Base-by-base conservation (phyloP, 495 filamentous ascomycete genomes). In the Penicillium egyptiacum region DNA sequence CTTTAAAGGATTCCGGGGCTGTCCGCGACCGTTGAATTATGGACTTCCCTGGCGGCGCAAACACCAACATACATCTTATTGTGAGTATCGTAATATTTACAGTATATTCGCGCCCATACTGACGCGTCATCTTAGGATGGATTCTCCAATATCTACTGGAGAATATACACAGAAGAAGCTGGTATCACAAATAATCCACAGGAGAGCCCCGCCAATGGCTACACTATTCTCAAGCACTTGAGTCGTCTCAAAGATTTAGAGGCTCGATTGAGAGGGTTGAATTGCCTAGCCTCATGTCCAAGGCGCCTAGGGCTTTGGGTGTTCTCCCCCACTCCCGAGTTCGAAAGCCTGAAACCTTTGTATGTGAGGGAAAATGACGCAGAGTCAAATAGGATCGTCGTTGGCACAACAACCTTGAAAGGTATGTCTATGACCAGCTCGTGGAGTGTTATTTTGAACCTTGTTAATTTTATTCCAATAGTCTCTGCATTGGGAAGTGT, bases 131-230 rank as follows among this genome's bases (percentile, higher is more conserved):
- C 26, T 16, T 39, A 80, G 77, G 74, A 78, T 70, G 75, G 77
- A 26, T 79, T 78, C 70, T 77, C 75, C 62, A 72, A 69, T 26
- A 78, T 79, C 9, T 74, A 78, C 47, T 79, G 75, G 75, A 75
- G 76, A 57, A 78, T 78, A 58, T 79, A 79, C 60, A 77, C 74
- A 19, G 76, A 78, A 56, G 76, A 78, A 49, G 58, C 64, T 39
- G 65, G 63, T 57, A 71, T 68, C 51, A 43, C 65, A 16, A 75
- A 65, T 58, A 59, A 64, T 37, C 56, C 72, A n/a, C 64, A 64
- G 25, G 76, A 79, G 19, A 62, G 66, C 17, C 69, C 70, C 10
- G 61, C 73, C 33, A 79, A 75, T 63, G 71, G 72, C 39, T 75
- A 70, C 49, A 73, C 70, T 3, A 75, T 78, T 50, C 64, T 79